Evolutionary conservation across 768 basidiomycete species (phyloP).

Genomic region (Suillus subluteus): DNA sequence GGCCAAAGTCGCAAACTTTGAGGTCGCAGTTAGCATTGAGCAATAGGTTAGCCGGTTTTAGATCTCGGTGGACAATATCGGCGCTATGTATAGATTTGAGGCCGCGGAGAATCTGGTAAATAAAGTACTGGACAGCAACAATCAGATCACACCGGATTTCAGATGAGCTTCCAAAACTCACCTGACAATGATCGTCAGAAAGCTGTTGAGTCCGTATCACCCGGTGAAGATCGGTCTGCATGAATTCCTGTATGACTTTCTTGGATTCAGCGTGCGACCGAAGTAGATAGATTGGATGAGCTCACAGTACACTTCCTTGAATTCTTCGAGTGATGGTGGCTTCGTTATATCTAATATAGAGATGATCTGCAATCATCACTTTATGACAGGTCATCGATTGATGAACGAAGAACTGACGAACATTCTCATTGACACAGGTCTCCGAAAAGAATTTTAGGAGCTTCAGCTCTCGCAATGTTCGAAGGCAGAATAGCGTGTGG

Average conservation of each 20-base stretch:
- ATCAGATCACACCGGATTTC: neutral
- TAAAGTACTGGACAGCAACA: slow-evolving; percentile 59
- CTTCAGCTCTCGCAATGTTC: slow-evolving; percentile 91
- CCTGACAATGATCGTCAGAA: slow-evolving; percentile 89
- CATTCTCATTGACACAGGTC: slow-evolving; percentile 81
- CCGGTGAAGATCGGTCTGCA: slow-evolving; percentile 90
- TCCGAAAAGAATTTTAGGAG: slow-evolving; percentile 85
- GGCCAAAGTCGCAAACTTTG: slow-evolving; percentile 88
- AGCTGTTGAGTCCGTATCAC: slow-evolving; percentile 90
- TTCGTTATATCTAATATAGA: slow-evolving; percentile 91
- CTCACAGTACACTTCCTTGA: slow-evolving; percentile 88
- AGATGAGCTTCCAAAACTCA: slow-evolving; percentile 29
- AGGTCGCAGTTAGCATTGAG: slow-evolving; percentile 90
- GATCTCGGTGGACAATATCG: slow-evolving; percentile 76
- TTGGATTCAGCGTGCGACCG: slow-evolving; percentile 11
- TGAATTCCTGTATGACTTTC: slow-evolving; percentile 81
- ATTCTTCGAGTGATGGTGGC: slow-evolving; percentile 70
- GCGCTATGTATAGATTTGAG: slow-evolving; percentile 91
- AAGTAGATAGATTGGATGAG: slow-evolving; percentile 2
- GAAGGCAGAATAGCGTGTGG: slow-evolving; percentile 88
- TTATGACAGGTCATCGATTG: slow-evolving; percentile 11
- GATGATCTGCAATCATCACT: slow-evolving; percentile 64
- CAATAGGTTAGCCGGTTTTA: slow-evolving; percentile 87
- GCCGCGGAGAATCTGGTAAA: slow-evolving; percentile 84
- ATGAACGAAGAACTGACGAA: slow-evolving; percentile 32